Conservation (phyloP, 352 stramenopile genomes). For the Pythium aquatile region DNA sequence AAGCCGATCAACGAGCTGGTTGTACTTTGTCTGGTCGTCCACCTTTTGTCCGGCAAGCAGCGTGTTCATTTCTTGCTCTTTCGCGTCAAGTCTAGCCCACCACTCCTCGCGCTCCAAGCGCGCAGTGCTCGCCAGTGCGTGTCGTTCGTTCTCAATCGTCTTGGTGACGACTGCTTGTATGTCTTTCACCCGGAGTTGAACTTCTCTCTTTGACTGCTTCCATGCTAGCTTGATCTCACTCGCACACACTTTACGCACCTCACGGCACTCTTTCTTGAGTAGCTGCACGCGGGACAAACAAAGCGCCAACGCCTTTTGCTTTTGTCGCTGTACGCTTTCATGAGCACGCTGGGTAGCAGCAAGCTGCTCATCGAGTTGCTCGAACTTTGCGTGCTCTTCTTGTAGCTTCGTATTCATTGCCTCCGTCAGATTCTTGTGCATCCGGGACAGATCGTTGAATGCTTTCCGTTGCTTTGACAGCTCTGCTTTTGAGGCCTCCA, state of each 20-base stretch:
- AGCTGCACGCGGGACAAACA: constrained; percentile 14
- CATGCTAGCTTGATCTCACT: constrained; percentile 18
- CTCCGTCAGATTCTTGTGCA: constrained; percentile 65
- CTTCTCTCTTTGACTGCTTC: constrained; percentile 16
- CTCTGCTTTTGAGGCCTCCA: constrained; percentile 38
- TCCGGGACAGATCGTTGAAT: constrained; percentile 58
- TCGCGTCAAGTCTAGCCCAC: constrained; percentile 37
- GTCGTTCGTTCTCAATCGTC: constrained; percentile 19
- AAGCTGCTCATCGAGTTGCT: constrained; percentile 29
- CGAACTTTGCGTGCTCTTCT: constrained; percentile 32
- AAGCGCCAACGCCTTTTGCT: constrained; percentile 13
- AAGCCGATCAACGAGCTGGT: constrained; percentile 40
- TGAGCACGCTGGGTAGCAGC: constrained; percentile 13
- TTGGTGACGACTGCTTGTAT: constrained; percentile 10
- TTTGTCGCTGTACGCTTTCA: not conserved
- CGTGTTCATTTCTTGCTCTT: constrained; percentile 51
- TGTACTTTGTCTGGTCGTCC: constrained; percentile 59
- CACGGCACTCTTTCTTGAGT: constrained; percentile 16
- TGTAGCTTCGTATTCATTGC: constrained; percentile 41
- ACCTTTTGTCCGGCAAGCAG: constrained; percentile 43
- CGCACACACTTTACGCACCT: constrained; percentile 10
- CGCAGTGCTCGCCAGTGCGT: constrained; percentile 27
- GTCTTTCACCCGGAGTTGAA: not conserved
- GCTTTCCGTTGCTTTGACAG: constrained; percentile 50
- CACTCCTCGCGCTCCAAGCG: constrained; percentile 48